Base-by-base conservation (phyloP, 2,329 filamentous ascomycete species). In the Elsinoe arachidis region DNA sequence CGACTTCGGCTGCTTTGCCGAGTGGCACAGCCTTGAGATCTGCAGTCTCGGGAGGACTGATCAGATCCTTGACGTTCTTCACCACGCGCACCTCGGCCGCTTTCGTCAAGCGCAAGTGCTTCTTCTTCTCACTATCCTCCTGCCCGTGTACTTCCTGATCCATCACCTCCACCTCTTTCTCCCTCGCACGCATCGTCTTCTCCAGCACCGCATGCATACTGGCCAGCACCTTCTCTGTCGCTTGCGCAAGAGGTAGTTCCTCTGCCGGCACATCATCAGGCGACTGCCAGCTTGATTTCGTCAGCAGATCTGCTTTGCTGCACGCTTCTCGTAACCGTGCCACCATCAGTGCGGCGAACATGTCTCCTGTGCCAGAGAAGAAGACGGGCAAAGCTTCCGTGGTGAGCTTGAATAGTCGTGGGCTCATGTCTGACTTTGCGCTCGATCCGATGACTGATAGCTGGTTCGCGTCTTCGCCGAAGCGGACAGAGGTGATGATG, bases 291-390 rank as follows among this genome's bases (percentile, higher is more conserved):
- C 83, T 83, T 5, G 75, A 71, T 2, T 72, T 80, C 6, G 74
- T 69, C 14, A 76, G 71, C 3, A 95, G 73, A 61, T 68, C 68
- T 0, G 75, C 74, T 2, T 72, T 73, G 55, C 76, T 72, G 1
- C 89, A 86, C 23, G 89, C 90, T 75, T 97, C 89, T 58, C 92
- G 85, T 67, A 99, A 83, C 30, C 92, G 84, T 39, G 88, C 88
- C 1, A 96, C 84, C 68, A 90, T 90, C 46, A 99, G 79, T 6
- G 92, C 92, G 30, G 90, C 92, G 68, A 99, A 97, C 92, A 99
- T 96, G 75, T 99, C 93, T 47, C 93, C 93, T 0, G 95, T 97
- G 39, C 93, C 93, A 65, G 87, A 90, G 73, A 97, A 99, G 78
- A 93, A 96, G 73, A 90, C 88, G 68, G 96, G 88, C 59, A 96